These are phyloP conservation scores for Xylariaceae sp. DNA, from an alignment of 2,329 filamentous ascomycete genomes.

Conservation along the genomic window DNA sequence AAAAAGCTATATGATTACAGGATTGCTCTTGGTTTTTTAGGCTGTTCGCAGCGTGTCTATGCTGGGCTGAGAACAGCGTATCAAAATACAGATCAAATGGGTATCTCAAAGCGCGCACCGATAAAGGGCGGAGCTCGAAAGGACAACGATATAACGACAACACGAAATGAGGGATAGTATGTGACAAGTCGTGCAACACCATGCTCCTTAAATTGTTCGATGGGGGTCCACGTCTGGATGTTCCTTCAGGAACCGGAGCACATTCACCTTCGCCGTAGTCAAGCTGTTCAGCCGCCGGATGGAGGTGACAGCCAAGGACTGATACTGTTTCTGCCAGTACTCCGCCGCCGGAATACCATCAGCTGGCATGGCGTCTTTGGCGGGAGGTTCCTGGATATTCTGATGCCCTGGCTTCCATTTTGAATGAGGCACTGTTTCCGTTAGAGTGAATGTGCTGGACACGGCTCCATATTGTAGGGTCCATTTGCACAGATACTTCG, in stretches of 20 bases:
- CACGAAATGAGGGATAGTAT: neutral
- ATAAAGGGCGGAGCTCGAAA: no score
- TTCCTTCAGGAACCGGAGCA: constrained; percentile 14
- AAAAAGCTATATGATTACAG: no score
- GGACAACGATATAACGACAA: no score
- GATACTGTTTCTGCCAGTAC: constrained; percentile 26
- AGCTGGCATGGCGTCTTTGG: constrained; percentile 22
- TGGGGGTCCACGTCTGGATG: constrained; percentile 15
- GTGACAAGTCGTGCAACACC: neutral
- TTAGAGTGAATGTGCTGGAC: constrained; percentile 50
- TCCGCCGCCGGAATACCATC: constrained; percentile 30
- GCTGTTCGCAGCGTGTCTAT: no score
- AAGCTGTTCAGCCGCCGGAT: constrained; percentile 14
- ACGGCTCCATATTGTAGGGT: constrained; percentile 52
- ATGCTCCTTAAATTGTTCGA: constrained; percentile 4
- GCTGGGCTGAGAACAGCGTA: neutral
- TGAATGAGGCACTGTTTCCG: constrained; percentile 42
- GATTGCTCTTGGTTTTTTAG: no score
- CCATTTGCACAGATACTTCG: constrained; percentile 52
- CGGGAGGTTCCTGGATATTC: constrained; percentile 14
- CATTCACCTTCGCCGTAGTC: constrained; percentile 14
- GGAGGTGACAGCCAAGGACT: constrained; percentile 18
- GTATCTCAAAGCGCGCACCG: neutral
- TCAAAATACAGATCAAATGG: neutral
- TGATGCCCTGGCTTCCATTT: constrained; percentile 36